These are phyloP conservation scores for Cytospora mali DNA, from an alignment of 2,329 filamentous ascomycete species.

Conservation along the genomic window DNA sequence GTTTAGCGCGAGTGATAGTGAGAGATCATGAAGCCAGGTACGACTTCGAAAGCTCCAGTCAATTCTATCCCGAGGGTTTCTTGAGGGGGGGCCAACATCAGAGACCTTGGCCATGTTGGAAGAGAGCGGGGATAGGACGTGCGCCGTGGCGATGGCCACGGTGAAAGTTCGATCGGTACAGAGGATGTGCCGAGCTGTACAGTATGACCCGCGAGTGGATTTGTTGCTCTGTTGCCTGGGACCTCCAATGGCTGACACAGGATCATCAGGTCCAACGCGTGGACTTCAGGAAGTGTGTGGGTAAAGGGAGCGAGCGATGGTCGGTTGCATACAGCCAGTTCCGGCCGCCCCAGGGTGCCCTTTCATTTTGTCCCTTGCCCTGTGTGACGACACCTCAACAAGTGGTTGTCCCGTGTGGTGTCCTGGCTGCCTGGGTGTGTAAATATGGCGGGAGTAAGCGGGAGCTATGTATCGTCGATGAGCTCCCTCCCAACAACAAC, in stretches of 20 bases:
- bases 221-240: background rate
- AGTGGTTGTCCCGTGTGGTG: background rate
- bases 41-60: background rate
- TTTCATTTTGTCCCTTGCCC: background rate
- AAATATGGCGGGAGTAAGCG: background rate
- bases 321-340: background rate
- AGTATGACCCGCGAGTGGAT: slow-evolving; percentile 5
- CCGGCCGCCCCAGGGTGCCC: background rate
- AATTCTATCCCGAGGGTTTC: background rate
- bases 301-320: background rate
- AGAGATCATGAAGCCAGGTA: background rate
- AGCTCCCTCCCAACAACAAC: background rate
- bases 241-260: background rate
- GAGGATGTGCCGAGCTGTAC: slow-evolving; percentile 4
- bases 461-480: background rate
- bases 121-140: background rate
- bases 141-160: slow-evolving; percentile 7
- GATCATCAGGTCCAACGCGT: background rate
- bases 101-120: background rate
- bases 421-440: no score
- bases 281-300: background rate
- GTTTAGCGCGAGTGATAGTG: background rate
- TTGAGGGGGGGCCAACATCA: background rate
- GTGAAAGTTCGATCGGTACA: background rate
- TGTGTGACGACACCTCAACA: background rate